phyloP scores from a whole-genome alignment of 306 rosid species.

The Hippophae tibetana region DNA sequence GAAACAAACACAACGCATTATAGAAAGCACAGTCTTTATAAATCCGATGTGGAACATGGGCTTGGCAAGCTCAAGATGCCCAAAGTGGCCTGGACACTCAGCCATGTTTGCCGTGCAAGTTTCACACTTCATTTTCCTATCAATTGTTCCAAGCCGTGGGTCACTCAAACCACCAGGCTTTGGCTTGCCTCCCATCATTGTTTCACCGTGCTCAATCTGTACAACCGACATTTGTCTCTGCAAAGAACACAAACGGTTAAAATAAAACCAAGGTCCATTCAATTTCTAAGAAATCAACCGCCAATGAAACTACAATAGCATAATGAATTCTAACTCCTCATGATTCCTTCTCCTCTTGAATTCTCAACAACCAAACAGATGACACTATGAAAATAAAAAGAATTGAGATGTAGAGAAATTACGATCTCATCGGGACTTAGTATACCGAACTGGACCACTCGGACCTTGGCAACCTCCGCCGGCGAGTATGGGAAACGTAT shows the following conservation, averaged over 20 bases:
- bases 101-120: conserved; percentile 96
- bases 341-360: not conserved
- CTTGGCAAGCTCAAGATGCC: conserved; percentile 92
- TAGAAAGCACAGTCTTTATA: conserved; percentile 63
- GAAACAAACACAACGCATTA: conserved; percentile 92
- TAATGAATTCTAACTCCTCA: not conserved
- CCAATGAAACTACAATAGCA: not conserved
- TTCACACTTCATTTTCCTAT: conserved; percentile 85
- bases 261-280: not conserved
- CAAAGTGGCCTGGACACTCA: conserved; percentile 96
- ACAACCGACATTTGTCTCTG: conserved; percentile 99
- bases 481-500: conserved; percentile 96
- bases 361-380: conserved; percentile 4
- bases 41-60: conserved; percentile 98
- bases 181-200: conserved; percentile 84
- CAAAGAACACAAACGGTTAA: conserved; percentile 12
- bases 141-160: conserved; percentile 87
- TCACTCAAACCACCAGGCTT: conserved; percentile 84
- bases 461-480: conserved; percentile 93
- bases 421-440: conserved; percentile 92
- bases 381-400: not conserved
- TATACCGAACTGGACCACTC: conserved; percentile 84
- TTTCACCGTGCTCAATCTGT: conserved; percentile 88
- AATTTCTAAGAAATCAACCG: not conserved
- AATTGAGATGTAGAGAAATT: conserved; percentile 18